Base-by-base conservation (phyloP, 805 yeast species). In the Schwanniomyces polymorphus region DNA sequence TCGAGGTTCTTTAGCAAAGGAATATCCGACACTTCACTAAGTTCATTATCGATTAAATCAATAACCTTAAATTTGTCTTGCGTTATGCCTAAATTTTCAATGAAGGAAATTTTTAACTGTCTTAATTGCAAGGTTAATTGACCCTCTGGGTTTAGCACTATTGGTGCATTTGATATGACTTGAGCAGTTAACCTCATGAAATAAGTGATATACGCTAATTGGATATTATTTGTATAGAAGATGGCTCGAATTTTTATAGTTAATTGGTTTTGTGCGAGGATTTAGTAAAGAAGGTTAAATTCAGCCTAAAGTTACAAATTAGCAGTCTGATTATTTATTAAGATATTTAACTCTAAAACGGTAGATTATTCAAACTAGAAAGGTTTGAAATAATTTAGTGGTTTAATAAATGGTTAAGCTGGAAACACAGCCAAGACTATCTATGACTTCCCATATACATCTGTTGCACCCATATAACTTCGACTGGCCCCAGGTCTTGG, bases 41-140 rank as follows among this genome's bases (percentile, higher is more conserved):
- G 66, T 28, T 81, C 85, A 64, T 92, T 92, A 58, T 86, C 84
- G 0, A 92, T 81, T 27, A 92, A 60, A 61, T 92, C 97, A 2
- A 92, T 65, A 12, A 76, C 80, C 49, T 76, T 84, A 60, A 66
- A 67, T 38, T 54, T 55, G 47, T 65, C 64, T 33, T 60, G 56
- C 9, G 69, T 59, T 33, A 56, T 53, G 7, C 65, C 66, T 23
- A 73, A 58, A 46, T 68, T 71, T 46, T 73, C 78, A 27, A 74
- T 58, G 45, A 47, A 60, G 4, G 68, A 63, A 5, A 72, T 59
- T 27, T 64, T 64, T 21, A 61, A 57, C 49, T 57, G 54, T 37
- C 78, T 62, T 44, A 74, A 61, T 50, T 59, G 68, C 16, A 74
- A 57, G 2, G 72, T 67, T 33, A 63, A 55, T 46, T 66, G 57